Base-by-base conservation (phyloP, 2,329 filamentous ascomycete species). In the Epichloe baconii region DNA sequence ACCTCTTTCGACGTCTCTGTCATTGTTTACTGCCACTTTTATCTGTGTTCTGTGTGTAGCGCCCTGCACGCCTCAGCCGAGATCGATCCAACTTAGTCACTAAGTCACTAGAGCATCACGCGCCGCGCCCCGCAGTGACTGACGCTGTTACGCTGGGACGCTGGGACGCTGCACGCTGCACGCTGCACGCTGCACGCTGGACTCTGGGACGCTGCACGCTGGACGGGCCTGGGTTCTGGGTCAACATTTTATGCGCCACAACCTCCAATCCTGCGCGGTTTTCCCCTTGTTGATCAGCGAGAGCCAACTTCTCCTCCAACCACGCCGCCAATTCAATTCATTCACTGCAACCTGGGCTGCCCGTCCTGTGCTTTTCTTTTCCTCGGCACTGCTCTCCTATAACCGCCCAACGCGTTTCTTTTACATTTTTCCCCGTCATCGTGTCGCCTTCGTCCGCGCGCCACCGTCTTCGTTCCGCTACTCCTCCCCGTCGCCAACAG, bases 171-270 rank as follows among this genome's bases (percentile, higher is more conserved):
- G 26, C 2, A 26, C 26, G 26, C 8, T 31, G 26, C 2, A 31
- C 26, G 26, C 26, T 31, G 26, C 17, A 17, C 17, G 19, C 19
- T 19, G 19, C 2, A 19, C 19, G 19, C 19, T 19, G 21, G 21
- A 26, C 26, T 7, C 7, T 26, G 26, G 7, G 7, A 26, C 26
- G 26, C 8, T 31, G 26, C 2, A 31, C 26, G 26, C 26, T 31
- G 26, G 8, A 31, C 26, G 7, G 26, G 14, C 12, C 21, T 31
- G n/a, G 35, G 43, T 26, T 2, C 26, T 26, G 26, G 26, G 26
- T 21, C 41, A 42, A 26, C 48, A 21, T 19, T 41, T 19, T 3
- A 44, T 50, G 44, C 49, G 48, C 48, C 48, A 49, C 48, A 49
- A 36, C 49, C 21, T 50, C 36, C 17, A 21, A 51, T 44, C 44